Base-by-base conservation (phyloP, 176 grass and related monocot species). In the Rhipidocladum racemiflorum region DNA sequence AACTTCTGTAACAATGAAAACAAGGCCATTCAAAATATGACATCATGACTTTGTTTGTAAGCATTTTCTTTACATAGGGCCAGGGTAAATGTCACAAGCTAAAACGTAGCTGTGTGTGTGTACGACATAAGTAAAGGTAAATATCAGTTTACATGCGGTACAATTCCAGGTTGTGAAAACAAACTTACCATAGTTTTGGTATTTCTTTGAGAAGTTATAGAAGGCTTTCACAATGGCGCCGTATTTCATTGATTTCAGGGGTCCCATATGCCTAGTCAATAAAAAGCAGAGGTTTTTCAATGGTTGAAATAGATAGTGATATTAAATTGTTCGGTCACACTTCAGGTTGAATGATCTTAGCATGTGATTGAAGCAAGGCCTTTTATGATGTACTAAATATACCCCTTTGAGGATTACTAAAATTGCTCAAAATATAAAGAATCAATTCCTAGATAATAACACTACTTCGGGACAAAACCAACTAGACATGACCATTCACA, bases 171-270 rank as follows among this genome's bases (percentile, higher is more conserved):
- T 83, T 57, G 40, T 34, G 43, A 68, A 80, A 55, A 1, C 68
- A 85, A 64, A 81, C 62, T 70, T 91, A 86, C 96, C 92, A 77
- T 91, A 95, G 73, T 95, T 99, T 73, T 99, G 91, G 56, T 99
- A 24, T 84, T 99, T 95, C 85, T 95, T 91, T 74, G 91, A 91
- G 79, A 90, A 99, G 75, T 91, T 90, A 83, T 91, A 88, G 9
- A 99, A 81, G n/a, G 85, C 89, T 84, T 88, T 99, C 75, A 93
- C 83, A 81, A 95, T 50, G 57, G 85, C 85, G 10, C 96, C 89
- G 21, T 86, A 91, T 53, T 95, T 95, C 82, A 93, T 78, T 66
- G 76, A 90, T 74, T 73, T 91, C 61, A 99, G 85, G 21, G 85
- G 65, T 18, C 92, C 96, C 96, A 99, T 99, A 90, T 99, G 89